Evolutionary conservation across 805 yeast species (phyloP).

Genomic region (Candida dajiaensis): DNA sequence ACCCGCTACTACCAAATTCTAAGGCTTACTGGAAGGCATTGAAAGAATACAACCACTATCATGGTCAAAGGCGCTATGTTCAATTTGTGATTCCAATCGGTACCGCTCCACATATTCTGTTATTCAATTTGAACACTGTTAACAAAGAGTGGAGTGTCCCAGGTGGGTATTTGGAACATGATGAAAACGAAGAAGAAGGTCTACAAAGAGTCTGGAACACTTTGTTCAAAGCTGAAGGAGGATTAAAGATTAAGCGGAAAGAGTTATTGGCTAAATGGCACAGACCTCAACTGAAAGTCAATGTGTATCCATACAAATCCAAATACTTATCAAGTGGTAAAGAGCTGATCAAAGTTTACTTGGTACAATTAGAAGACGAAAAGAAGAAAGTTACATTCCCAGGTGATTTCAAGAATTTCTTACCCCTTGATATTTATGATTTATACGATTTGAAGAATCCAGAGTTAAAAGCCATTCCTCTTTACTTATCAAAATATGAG

Average conservation of each 20-base stretch:
- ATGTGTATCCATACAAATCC: conserved; percentile 14
- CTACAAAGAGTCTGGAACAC: conserved; percentile 7
- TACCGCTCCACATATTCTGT: conserved; percentile 8
- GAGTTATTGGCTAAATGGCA: conserved; percentile 10
- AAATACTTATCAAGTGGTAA: conserved; percentile 5
- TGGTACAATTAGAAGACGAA: conserved; percentile 7
- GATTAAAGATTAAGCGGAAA: neutral
- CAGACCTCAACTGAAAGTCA: conserved; percentile 12
- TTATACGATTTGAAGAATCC: conserved; percentile 15
- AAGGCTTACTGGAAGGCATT: conserved; percentile 4
- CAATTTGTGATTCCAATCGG: conserved; percentile 13
- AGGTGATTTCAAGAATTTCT: conserved; percentile 2
- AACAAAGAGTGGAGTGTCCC: conserved; percentile 6
- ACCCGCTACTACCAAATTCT: conserved; percentile 3
- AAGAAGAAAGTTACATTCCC: conserved; percentile 5
- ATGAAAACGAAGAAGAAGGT: conserved; percentile 12
- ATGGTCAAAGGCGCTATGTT: conserved; percentile 9
- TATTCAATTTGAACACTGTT: conserved; percentile 1
- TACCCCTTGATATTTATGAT: conserved; percentile 7
- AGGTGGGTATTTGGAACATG: conserved; percentile 9
- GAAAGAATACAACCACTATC: conserved; percentile 2
- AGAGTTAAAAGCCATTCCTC: conserved; percentile 26
- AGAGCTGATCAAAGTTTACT: conserved; percentile 10
- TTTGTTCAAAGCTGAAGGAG: conserved; percentile 7
- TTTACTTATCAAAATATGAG: conserved; percentile 25